Conservation (phyloP, 108 stramenopile genomes). For the Schizochytrium sp. region DNA sequence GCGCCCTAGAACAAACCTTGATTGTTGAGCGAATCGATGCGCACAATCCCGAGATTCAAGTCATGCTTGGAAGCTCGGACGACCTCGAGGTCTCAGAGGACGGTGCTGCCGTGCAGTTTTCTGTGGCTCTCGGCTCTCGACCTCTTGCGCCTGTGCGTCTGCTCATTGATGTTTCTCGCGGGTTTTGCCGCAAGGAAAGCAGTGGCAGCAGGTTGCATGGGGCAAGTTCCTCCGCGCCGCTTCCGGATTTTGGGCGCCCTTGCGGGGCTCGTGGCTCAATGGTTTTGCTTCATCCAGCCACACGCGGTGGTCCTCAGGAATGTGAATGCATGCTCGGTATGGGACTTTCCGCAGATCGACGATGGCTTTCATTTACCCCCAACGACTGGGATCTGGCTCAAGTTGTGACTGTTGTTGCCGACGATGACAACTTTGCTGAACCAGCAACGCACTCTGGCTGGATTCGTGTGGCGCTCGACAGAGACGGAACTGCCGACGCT, state of each 20-base stretch:
- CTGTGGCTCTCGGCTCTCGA: not conserved
- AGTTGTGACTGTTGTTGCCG: not conserved
- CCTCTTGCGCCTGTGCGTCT: not conserved
- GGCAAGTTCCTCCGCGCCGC: not conserved
- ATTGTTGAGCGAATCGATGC: not conserved
- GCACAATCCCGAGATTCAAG: not conserved
- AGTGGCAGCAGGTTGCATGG: no score
- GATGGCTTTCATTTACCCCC: not conserved
- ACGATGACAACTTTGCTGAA: not conserved
- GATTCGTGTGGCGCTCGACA: not conserved
- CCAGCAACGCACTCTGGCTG: not conserved
- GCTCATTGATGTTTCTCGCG: not conserved
- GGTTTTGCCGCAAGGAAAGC: not conserved
- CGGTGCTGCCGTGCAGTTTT: not conserved
- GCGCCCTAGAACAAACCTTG: not conserved
- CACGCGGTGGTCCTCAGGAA: not conserved
- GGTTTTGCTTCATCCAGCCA: not conserved
- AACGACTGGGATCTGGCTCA: not conserved
- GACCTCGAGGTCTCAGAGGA: not conserved
- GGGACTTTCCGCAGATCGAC: not conserved
- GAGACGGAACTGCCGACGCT: not conserved
- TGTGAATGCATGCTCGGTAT: not conserved
- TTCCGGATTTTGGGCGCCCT: not conserved
- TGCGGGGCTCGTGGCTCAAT: not conserved
- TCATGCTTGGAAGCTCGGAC: not conserved